Evolutionary conservation across 2,329 filamentous ascomycete species (phyloP), one percentile per base, ranked within the genome.

Genomic region (Claviceps lovelessii): DNA sequence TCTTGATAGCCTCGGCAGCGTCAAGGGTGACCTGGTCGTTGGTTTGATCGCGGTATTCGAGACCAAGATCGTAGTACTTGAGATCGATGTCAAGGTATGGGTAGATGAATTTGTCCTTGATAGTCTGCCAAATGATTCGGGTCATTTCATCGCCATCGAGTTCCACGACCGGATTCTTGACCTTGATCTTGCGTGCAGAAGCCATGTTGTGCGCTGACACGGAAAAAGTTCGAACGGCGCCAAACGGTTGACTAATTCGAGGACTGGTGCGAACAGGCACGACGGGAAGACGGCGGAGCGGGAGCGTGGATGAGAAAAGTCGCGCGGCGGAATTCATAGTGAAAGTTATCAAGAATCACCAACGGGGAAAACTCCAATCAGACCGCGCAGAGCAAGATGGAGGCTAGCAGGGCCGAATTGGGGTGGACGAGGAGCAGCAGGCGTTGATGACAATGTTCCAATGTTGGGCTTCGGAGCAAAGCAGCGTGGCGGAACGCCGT

Each of bases 161-260:
- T 78, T 97, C 93, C 72, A 98, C 93, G 70, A 98, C 85, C 61
- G 93, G 93, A 75, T 95, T 97, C 84, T 95, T 90, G 78, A 98
- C 93, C 82, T 95, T 93, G 81, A 97, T 97, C 85, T 97, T 98
- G 67, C 80, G 76, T 64, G 62, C 54, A 62, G 78, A 71, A 55
- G 78, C 75, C 80, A 84, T 82, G 64, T 72, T 77, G 69, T 72
- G 70, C 61, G 87, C 81, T 2, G 88, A 86, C n/a, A 95, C 84
- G 0, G 88, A 68, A 51, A 64, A 61, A 46, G 68, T 70, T 58
- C 71, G 67, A 54, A 67, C 59, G 56, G 68, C 67, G 58, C 68
- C 69, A 56, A 68, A 70, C 87, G 51, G 73, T 29, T 71, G 66
- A 51, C 68, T 67, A 67, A 75, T 75, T 61, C 69, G 59, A 61